Base-by-base conservation (phyloP, 2,329 filamentous ascomycete species). In the Trichoderma oligosporum region DNA sequence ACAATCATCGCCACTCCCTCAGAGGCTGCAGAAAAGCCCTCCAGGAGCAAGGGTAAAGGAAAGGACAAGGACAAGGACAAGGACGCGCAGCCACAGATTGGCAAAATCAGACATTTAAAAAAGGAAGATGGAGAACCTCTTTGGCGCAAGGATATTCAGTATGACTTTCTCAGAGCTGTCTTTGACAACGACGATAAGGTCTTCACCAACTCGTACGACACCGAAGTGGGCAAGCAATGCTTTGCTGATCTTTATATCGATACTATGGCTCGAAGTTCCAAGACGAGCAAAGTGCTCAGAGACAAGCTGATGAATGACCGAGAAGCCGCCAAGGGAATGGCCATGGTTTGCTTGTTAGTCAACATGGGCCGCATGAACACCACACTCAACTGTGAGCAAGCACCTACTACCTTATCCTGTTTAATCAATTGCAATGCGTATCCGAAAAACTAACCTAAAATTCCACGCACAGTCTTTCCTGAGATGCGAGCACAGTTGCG, bases 301-400 rank as follows among this genome's bases (percentile, higher is more conserved):
- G 94, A 99, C 74, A 97, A 99, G 78, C 81, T 99, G 62, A 81
- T 96, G 67, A 94, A 87, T 64, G 94, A 99, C 71, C 86, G 90
- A 67, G 87, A 91, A 62, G 92, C 92, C 20, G 94, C 93, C 33
- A 91, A 96, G 71, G 93, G 91, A 68, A 99, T 99, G 94, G 94
- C 94, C 53, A 99, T 99, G 94, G 93, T 99, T 59, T 99, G 94
- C 73, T 77, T 99, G 63, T 77, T 99, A 66, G 94, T 99, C 71
- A 99, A 99, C 68, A 89, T 99, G 62, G 94, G 94, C 58, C 83
- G 94, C 62, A 99, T 99, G 94, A 99, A 99, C 73, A 99, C 94
- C 1, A 99, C 94, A 0, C 79, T 99, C 46, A 99, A 99, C 69
- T 97, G 92, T 96, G 78, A 69, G 85, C 72, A 55, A 45, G 12